These are phyloP conservation scores for Dryadomyces sulphureus DNA, from an alignment of 2,329 filamentous ascomycete species.

Conservation along the genomic window DNA sequence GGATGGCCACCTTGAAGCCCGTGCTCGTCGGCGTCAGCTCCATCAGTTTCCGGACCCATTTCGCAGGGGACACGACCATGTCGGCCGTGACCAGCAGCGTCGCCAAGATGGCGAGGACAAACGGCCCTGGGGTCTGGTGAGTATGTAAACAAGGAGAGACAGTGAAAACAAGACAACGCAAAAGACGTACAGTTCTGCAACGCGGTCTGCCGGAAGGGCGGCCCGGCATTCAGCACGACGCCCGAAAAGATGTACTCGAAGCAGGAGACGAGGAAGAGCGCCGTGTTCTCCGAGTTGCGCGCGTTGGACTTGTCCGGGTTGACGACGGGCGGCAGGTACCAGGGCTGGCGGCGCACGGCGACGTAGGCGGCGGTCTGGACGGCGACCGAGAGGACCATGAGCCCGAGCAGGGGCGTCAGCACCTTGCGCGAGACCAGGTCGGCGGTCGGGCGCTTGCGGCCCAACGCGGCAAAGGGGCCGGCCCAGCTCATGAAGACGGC, in stretches of 20 bases:
- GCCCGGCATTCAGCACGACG: conserved; percentile 79
- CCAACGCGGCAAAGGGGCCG: conserved; percentile 62
- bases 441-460: conserved; percentile 76
- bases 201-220: conserved; percentile 73
- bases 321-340: conserved; percentile 72
- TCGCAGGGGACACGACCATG: conserved; percentile 64
- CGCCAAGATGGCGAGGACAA: conserved; percentile 60
- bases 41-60: conserved; percentile 61
- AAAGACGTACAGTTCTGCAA: conserved; percentile 55
- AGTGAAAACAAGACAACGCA: conserved; percentile 1
- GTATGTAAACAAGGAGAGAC: not conserved
- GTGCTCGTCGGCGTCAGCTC: conserved; percentile 65
- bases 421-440: conserved; percentile 89
- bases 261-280: conserved; percentile 77
- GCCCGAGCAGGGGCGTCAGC: conserved; percentile 72
- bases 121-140: conserved; percentile 46
- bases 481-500: conserved; percentile 99
- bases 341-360: conserved; percentile 62
- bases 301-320: conserved; percentile 71
- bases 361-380: conserved; percentile 64
- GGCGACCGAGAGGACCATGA: conserved; percentile 67
- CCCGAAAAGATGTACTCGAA: conserved; percentile 92
- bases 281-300: conserved; percentile 85
- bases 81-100: conserved; percentile 56
- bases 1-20: conserved; percentile 57